phyloP scores from a whole-genome alignment of 1,284 basidiomycete genomes.

The Tilletia horrida region DNA sequence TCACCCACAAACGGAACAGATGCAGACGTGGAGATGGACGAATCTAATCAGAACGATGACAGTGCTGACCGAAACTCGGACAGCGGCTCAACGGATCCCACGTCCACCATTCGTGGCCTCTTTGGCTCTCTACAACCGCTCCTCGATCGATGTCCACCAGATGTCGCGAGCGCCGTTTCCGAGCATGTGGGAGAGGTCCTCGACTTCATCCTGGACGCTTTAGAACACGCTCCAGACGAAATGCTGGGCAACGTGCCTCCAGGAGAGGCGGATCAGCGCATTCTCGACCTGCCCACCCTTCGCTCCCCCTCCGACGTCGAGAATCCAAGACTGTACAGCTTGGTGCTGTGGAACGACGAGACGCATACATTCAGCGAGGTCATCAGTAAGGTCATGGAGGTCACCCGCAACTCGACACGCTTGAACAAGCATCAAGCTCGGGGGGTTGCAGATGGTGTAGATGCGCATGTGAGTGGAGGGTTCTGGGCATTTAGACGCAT shows the following conservation, averaged over 20 bases:
- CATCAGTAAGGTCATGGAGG: slow-evolving; percentile 62
- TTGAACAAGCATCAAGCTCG: slow-evolving; percentile 57
- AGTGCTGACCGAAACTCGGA: too few species aligned
- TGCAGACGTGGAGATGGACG: too few species aligned
- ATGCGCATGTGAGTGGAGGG: slow-evolving; percentile 59
- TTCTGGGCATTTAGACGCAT: too few species aligned
- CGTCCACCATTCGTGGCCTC: slow-evolving; percentile 69
- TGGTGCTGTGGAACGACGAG: slow-evolving; percentile 95
- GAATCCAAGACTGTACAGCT: slow-evolving; percentile 63
- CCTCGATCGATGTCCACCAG: slow-evolving; percentile 39
- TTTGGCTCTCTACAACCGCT: slow-evolving; percentile 58
- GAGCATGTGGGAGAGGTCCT: slow-evolving; percentile 72
- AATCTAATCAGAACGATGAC: too few species aligned
- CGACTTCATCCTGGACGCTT: slow-evolving; percentile 78
- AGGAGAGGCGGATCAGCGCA: not conserved
- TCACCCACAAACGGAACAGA: not conserved
- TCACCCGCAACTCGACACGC: slow-evolving; percentile 31
- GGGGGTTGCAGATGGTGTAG: slow-evolving; percentile 68
- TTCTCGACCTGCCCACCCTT: slow-evolving; percentile 16
- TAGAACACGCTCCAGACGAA: slow-evolving; percentile 80
- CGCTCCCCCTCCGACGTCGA: slow-evolving; percentile 17
- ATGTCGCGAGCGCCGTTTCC: slow-evolving; percentile 69
- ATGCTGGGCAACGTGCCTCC: slow-evolving; percentile 53
- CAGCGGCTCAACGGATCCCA: too few species aligned
- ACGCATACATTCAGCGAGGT: slow-evolving; percentile 92